These are phyloP conservation scores for Coprinopsis sp. DNA, from an alignment of 768 basidiomycete genomes.

Conservation along the genomic window DNA sequence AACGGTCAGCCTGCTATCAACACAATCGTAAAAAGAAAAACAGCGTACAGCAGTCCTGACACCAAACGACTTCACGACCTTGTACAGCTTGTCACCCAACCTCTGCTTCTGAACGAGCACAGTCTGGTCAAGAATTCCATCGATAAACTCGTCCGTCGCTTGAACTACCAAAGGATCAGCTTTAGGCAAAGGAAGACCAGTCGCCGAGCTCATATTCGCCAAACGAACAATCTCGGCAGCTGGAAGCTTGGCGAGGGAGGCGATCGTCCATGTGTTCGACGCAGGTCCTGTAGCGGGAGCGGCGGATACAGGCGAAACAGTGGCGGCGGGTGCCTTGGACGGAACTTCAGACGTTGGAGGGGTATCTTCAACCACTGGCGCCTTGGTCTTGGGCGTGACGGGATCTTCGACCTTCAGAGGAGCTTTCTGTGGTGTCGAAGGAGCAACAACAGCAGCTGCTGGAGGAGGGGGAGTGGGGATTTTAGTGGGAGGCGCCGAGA, in stretches of 20 bases:
- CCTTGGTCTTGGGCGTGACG: conserved; percentile 65
- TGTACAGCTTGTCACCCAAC: conserved; percentile 73
- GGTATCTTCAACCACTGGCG: conserved; percentile 38
- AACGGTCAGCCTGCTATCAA: not conserved
- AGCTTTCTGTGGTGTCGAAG: no score
- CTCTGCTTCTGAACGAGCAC: conserved; percentile 68
- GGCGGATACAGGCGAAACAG: conserved; percentile 63
- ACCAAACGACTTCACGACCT: conserved; percentile 71
- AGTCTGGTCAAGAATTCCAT: conserved; percentile 52
- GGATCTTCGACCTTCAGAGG: conserved; percentile 30
- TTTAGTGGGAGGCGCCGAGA: conserved; percentile 10
- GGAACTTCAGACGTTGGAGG: conserved; percentile 77
- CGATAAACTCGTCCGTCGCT: conserved; percentile 70
- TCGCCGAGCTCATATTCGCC: conserved; percentile 45
- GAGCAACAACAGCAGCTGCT: no score
- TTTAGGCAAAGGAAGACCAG: conserved; percentile 59
- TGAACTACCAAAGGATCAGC: conserved; percentile 65
- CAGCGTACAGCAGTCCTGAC: conserved; percentile 67
- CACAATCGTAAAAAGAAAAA: conserved; percentile 2
- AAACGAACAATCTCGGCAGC: conserved; percentile 70
- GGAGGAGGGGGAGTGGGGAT: no score
- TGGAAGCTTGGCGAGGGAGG: conserved; percentile 68
- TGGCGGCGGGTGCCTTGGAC: conserved; percentile 67
- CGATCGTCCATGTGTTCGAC: conserved; percentile 50
- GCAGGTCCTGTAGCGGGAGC: conserved; percentile 43